These are phyloP conservation scores for Hanseniaspora pseudoguilliermondii DNA, from an alignment of 805 yeast genomes.

Conservation along the genomic window DNA sequence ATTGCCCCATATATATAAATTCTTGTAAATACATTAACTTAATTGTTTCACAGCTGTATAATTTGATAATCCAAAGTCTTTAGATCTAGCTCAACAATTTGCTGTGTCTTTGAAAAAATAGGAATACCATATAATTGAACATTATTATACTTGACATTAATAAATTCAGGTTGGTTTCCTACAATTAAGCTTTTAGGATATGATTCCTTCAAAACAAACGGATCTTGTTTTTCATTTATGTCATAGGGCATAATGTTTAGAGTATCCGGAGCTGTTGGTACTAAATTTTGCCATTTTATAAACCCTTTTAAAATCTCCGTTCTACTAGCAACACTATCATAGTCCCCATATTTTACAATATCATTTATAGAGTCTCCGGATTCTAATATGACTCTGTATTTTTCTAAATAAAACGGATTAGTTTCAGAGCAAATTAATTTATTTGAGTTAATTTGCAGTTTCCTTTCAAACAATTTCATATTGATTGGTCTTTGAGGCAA, in stretches of 20 bases:
- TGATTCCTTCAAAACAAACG: slow-evolving; percentile 56
- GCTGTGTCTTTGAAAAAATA: slow-evolving; percentile 30
- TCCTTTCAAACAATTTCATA: slow-evolving; percentile 47
- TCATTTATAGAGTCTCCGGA: slow-evolving; percentile 81
- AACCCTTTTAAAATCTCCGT: slow-evolving; percentile 52
- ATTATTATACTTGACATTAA: slow-evolving; percentile 28
- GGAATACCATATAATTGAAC: slow-evolving; percentile 60
- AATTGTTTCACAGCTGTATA: background rate
- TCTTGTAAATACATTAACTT: background rate
- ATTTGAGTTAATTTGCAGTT: slow-evolving; percentile 31
- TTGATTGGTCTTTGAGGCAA: slow-evolving; percentile 90
- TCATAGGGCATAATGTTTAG: slow-evolving; percentile 73
- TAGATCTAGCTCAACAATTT: background rate
- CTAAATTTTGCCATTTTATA: slow-evolving; percentile 69
- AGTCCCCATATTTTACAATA: slow-evolving; percentile 44
- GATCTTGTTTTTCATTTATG: slow-evolving; percentile 44
- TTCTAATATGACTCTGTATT: slow-evolving; percentile 50
- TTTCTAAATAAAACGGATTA: slow-evolving; percentile 66
- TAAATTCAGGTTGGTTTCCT: slow-evolving; percentile 67
- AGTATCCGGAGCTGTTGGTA: slow-evolving; percentile 95
- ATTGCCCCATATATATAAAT: no score
- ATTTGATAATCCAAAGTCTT: background rate
- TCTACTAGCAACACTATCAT: slow-evolving; percentile 27
- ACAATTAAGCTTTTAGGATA: slow-evolving; percentile 78
- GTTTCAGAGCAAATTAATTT: slow-evolving; percentile 34